Base-by-base conservation (phyloP, 1,284 basidiomycete genomes). In the Rhodotorula sp. region DNA sequence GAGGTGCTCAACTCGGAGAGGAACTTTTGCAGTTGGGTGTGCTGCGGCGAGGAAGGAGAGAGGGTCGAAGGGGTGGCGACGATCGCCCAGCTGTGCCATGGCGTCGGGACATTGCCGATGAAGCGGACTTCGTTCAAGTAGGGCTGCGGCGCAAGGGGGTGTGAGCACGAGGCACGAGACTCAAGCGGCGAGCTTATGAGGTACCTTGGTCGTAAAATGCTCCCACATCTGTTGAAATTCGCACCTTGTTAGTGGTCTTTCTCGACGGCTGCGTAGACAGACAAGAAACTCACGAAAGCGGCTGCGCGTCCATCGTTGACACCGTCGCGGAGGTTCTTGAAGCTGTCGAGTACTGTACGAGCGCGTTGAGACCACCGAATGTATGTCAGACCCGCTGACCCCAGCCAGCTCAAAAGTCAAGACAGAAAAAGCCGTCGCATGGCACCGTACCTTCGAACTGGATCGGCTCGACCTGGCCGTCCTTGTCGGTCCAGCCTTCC, bases 61-160 rank as follows among this genome's bases (percentile, higher is more conserved):
- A 57, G 56, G 17, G 66, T 63, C 17, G 70, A 83, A 0, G 88
- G 87, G 71, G 91, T 87, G 17, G 91, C 91, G 33, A 91, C 93
- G 77, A 96, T 91, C 67, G 91, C 84, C 95, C 95, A 99, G 3
- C 91, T 94, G 24, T 94, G 91, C 66, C 95, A 99, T 0, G 95
- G 95, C 0, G 95, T 98, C 51, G 88, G 89, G 1, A 93, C 89
- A 7, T 87, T 87, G 24, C 91, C 91, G 73, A 95, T 91, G 88
- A 94, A 80, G 51, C 78, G 74, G 12, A 77, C 72, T 33, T 78
- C 74, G 55, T 67, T 61, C 20, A 74, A 69, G 70, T 87, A 96
- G 2, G 95, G 95, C 80, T 70, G 26, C 30, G 30, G 12, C 12
- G 37, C 37, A 42, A 14, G 29, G 10, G 29, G 8, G n/a, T 17